Conservation (phyloP, 2,329 filamentous ascomycete genomes). For the Microdochium bolleyi region DNA sequence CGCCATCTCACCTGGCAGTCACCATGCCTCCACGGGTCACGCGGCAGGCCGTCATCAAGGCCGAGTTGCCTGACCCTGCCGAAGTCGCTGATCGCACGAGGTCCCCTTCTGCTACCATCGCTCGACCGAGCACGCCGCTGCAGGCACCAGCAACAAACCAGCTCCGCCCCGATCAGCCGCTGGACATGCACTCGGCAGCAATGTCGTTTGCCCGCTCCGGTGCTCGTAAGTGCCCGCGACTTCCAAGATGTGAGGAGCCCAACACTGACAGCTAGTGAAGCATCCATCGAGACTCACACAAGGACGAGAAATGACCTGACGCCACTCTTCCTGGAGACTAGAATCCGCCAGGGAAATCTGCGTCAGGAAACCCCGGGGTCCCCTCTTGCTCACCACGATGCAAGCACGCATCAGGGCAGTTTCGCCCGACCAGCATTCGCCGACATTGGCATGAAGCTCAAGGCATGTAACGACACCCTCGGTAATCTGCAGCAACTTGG, state of each 20-base stretch:
- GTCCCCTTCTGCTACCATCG: not conserved
- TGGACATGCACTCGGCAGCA: not conserved
- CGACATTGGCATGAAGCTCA: constrained; percentile 55
- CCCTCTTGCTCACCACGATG: constrained; percentile 13
- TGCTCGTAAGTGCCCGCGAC: constrained; percentile 1
- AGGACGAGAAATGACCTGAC: constrained; percentile 9
- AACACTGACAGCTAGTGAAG: constrained; percentile 5
- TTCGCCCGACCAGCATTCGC: constrained; percentile 30
- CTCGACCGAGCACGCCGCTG: not conserved
- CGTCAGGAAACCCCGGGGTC: constrained; percentile 5
- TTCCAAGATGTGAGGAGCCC: not conserved
- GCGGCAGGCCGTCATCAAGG: not conserved
- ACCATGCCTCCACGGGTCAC: not conserved
- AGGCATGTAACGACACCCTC: constrained; percentile 57
- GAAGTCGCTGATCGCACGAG: not conserved
- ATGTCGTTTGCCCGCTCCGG: constrained; percentile 1
- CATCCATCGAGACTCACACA: constrained; percentile 15
- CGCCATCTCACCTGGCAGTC: not conserved
- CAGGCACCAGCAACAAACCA: not conserved
- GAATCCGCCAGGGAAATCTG: constrained; percentile 4
- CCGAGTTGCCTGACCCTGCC: not conserved
- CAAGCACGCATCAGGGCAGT: constrained; percentile 18
- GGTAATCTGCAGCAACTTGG: constrained; percentile 64
- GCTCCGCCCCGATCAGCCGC: not conserved
- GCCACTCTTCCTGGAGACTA: constrained; percentile 16